A percentile compares a stretch with the other conserved stretches of the same genome.
Conservation (phyloP, 768 basidiomycete species). For the Suillus bovinus region DNA sequence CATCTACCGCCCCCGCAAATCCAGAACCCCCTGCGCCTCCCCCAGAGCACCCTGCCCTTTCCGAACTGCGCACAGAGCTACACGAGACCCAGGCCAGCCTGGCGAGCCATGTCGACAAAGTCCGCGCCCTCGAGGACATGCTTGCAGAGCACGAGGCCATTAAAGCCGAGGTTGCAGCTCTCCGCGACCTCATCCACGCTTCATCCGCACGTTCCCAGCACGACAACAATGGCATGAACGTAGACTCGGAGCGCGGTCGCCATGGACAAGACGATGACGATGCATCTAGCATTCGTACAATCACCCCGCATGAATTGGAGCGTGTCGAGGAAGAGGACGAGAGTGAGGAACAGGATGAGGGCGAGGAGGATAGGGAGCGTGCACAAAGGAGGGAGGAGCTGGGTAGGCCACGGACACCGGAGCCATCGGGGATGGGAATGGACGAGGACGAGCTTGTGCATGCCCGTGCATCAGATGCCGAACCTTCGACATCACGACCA, state of each 20-base stretch:
- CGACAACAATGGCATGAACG: conserved; percentile 10
- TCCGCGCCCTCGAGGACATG: conserved; percentile 78
- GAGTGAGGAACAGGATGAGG: conserved; percentile 42
- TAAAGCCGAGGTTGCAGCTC: conserved; percentile 69
- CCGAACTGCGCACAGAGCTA: conserved; percentile 79
- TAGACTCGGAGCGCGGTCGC: conserved; percentile 16
- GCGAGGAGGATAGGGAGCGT: conserved; percentile 51
- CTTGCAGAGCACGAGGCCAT: conserved; percentile 84
- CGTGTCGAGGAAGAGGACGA: conserved; percentile 78
- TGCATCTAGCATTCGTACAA: conserved; percentile 67
- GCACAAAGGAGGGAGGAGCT: conserved; percentile 49
- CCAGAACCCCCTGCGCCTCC: conserved; percentile 21
- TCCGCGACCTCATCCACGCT: conserved; percentile 70
- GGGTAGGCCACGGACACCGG: conserved; percentile 78
- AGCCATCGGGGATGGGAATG: conserved; percentile 65
- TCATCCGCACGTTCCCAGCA: conserved; percentile 28
- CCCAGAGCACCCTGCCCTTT: conserved; percentile 28
- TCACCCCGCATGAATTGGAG: conserved; percentile 68
- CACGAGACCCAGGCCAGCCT: conserved; percentile 82
- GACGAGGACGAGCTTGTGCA: conserved; percentile 35
- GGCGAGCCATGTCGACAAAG: conserved; percentile 76
- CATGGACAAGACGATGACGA: conserved; percentile 62
- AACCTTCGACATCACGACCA: conserved; percentile 21
- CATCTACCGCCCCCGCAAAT: conserved; percentile 7
- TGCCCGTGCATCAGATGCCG: conserved; percentile 27